Evolutionary conservation across 2,329 filamentous ascomycete genomes (phyloP), one percentile per base, ranked within the genome.

Genomic region (Setomelanomma holmii): DNA sequence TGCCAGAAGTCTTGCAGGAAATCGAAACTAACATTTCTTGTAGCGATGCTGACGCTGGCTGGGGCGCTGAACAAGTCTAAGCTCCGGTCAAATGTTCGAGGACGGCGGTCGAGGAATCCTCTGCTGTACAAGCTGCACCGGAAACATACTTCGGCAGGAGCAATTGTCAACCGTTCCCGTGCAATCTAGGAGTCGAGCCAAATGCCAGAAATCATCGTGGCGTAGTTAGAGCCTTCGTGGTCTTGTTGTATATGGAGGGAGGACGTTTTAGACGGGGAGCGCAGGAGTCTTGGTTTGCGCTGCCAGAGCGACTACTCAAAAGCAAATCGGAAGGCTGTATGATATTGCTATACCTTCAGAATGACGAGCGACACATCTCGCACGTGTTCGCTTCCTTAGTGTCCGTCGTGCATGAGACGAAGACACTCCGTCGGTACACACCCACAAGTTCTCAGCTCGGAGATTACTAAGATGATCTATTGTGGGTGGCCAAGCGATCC

Each of bases 1-100:
- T 2, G 40, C 4, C 36, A 1, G n/a, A 20, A 8, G 6, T 30
- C 6, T 8, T 14, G 8, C 17, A 19, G 16, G 16, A 14, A 17
- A n/a, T 1, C 5, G 10, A 5, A 2, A 19, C 8, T 45, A 10
- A 22, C n/a, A 43, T 51, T 62, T 33, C 10, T 23, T 22, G 43
- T 54, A 79, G 78, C 61, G 80, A 82, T 59, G 80, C 80, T 34
- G 80, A 82, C 60, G 77, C 76, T 36, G 79, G 80, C 40, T 82
- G 80, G 80, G 80, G 80, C 23, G 78, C 79, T 22, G 80, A 82
- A 62, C 80, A 82, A 66, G 79, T 82, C 34, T 82, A 79, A 70
- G 51, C 19, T 14, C 10, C 23, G 34, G 33, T 14, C 24, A 21
- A 23, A 7, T 2, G 24, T 27, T 21, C 40, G 64, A 61, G 64